phyloP scores from a whole-genome alignment of 176 grass and related monocot genomes.

The Thinopyrum elongatum region DNA sequence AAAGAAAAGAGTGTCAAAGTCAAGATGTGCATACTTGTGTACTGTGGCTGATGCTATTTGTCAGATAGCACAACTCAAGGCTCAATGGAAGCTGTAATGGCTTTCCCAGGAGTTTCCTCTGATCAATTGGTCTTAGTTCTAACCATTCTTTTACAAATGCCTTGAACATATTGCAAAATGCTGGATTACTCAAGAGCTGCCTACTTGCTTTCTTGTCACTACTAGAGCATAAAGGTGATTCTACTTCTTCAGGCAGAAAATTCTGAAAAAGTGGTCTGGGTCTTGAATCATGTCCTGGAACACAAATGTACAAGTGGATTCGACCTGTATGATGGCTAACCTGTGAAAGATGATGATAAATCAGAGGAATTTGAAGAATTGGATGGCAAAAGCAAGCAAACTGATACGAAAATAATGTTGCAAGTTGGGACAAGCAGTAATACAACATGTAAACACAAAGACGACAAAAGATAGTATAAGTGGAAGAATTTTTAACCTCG shows the following conservation, averaged over 20 bases:
- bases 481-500: conserved; percentile 51
- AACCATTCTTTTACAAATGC: conserved; percentile 85
- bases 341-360: conserved; percentile 42
- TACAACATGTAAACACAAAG: conserved; percentile 8
- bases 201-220: conserved; percentile 38
- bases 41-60: conserved; percentile 63
- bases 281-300: conserved; percentile 72
- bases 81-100: conserved; percentile 86
- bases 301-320: conserved; percentile 89
- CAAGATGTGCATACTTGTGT: conserved; percentile 45
- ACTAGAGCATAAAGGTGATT: conserved; percentile 47
- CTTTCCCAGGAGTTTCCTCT: conserved; percentile 76
- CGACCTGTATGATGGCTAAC: conserved; percentile 89
- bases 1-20: conserved; percentile 17
- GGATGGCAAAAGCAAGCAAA: not conserved
- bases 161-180: conserved; percentile 61
- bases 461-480: not conserved
- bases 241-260: conserved; percentile 88
- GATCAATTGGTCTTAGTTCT: conserved; percentile 79
- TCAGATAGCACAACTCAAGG: conserved; percentile 82
- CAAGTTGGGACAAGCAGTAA: not conserved
- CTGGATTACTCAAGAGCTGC: conserved; percentile 55
- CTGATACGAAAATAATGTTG: not conserved
- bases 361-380: not conserved
- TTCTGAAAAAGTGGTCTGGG: conserved; percentile 88